These are phyloP conservation scores for Curvularia sp. DNA, from an alignment of 2,329 filamentous ascomycete species.

Conservation along the genomic window DNA sequence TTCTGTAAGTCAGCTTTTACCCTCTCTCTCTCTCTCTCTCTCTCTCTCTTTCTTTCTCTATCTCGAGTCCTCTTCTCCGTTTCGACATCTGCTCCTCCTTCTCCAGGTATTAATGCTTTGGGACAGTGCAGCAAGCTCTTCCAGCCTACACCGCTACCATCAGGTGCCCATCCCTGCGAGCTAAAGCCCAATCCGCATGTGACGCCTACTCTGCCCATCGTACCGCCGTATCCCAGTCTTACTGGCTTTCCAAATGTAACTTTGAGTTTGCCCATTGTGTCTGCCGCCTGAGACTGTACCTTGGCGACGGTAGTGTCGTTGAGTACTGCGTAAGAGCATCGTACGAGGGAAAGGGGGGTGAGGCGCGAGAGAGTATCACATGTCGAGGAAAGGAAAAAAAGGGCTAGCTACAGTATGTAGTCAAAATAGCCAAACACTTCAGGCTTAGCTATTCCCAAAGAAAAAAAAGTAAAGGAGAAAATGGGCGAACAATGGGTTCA, in stretches of 20 bases:
- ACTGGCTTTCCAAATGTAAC: slow-evolving; percentile 11
- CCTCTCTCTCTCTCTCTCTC: background rate
- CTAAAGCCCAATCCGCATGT: slow-evolving; percentile 22
- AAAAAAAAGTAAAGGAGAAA: background rate
- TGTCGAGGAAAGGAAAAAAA: background rate
- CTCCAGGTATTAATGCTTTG: slow-evolving; percentile 1
- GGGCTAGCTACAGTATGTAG: background rate
- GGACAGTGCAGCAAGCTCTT: slow-evolving; percentile 35
- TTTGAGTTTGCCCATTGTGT: slow-evolving; percentile 10
- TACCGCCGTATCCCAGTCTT: slow-evolving; percentile 7
- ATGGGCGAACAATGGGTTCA: background rate
- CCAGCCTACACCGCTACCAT: slow-evolving; percentile 32
- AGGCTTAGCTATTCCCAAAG: background rate
- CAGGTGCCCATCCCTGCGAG: slow-evolving; percentile 41
- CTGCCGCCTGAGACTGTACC: slow-evolving; percentile 10
- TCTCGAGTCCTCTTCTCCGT: too few species aligned
- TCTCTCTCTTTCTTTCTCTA: background rate
- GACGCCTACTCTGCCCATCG: slow-evolving; percentile 2
- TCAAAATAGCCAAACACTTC: background rate
- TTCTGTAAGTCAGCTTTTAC: slow-evolving; percentile 23
- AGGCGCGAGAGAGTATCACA: background rate
- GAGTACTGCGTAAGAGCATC: background rate
- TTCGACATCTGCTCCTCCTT: background rate
- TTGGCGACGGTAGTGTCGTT: background rate
- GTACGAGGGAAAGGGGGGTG: background rate